Evolutionary conservation across 768 basidiomycete genomes (phyloP).

Genomic region (Rhodotorula toruloides): DNA sequence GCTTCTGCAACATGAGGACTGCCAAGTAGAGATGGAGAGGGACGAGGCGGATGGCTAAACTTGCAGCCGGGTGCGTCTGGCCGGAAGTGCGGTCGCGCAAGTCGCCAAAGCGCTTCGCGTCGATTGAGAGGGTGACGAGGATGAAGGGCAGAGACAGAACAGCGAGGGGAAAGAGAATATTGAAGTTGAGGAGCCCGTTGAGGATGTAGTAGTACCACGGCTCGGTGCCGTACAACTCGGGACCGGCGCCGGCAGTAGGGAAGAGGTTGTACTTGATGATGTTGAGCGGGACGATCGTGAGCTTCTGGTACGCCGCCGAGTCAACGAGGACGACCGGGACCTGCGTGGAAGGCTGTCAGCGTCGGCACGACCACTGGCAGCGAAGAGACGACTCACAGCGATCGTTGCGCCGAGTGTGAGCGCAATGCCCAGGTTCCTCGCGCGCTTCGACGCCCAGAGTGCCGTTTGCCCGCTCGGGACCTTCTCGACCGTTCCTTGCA

Average conservation of each 20-base stretch:
- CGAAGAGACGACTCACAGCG: slow-evolving; percentile 16
- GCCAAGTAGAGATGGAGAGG: slow-evolving; percentile 87
- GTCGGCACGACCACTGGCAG: background rate
- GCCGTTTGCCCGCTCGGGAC: slow-evolving; percentile 48
- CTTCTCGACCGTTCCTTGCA: slow-evolving; percentile 18
- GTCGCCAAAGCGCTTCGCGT: slow-evolving; percentile 64
- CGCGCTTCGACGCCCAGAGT: slow-evolving; percentile 47
- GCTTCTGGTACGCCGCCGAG: slow-evolving; percentile 75
- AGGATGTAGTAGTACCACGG: slow-evolving; percentile 79
- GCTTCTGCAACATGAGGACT: slow-evolving; percentile 72
- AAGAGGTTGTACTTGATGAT: slow-evolving; percentile 92
- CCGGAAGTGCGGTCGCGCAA: slow-evolving; percentile 51
- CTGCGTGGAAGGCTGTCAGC: slow-evolving; percentile 49
- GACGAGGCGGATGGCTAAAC: slow-evolving; percentile 69
- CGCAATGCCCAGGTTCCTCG: slow-evolving; percentile 19
- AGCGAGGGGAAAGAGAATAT: slow-evolving; percentile 73
- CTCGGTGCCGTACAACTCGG: slow-evolving; percentile 87
- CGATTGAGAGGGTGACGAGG: slow-evolving; percentile 64
- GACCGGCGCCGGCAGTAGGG: slow-evolving; percentile 60
- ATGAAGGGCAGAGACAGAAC: slow-evolving; percentile 74
- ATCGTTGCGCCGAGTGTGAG: slow-evolving; percentile 10
- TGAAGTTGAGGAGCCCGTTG: slow-evolving; percentile 93
- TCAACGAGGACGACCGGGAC: slow-evolving; percentile 78
- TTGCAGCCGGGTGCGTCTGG: slow-evolving; percentile 63
- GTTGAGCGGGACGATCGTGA: slow-evolving; percentile 81